Evolutionary conservation across 2,329 filamentous ascomycete genomes (phyloP).

Genomic region (Penicillium griseofulvum): DNA sequence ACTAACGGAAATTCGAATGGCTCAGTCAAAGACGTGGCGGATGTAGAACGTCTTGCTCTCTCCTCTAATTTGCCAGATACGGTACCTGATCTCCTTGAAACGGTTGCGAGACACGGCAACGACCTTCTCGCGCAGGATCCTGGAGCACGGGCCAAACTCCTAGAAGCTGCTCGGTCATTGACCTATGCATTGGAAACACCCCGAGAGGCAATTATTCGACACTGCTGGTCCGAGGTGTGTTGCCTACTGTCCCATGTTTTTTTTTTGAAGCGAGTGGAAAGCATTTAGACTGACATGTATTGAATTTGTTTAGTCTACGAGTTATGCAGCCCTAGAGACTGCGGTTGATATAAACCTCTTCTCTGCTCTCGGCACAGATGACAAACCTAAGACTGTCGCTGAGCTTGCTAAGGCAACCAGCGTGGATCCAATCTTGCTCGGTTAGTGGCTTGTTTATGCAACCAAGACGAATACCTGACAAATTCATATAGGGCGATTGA

Average conservation of each 20-base stretch:
- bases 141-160: slow-evolving; percentile 3
- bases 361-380: background rate
- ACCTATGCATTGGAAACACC: slow-evolving; percentile 44
- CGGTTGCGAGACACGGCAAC: background rate
- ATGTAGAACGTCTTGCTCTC: slow-evolving; percentile 1
- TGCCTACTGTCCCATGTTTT: background rate
- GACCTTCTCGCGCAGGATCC: background rate
- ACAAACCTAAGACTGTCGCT: background rate
- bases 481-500: slow-evolving; percentile 21
- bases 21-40: background rate
- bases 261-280: background rate
- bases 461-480: background rate
- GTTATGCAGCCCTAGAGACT: background rate
- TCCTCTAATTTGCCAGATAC: background rate
- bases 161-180: slow-evolving; percentile 19
- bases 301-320: background rate
- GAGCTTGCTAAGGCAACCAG: background rate
- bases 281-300: background rate
- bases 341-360: background rate
- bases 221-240: slow-evolving; percentile 44
- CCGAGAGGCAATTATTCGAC: slow-evolving; percentile 49
- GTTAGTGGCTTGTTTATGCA: background rate
- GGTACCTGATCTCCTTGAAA: background rate
- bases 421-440: background rate
- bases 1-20: background rate